These are phyloP conservation scores for Pouteria glomerata DNA, from an alignment of 148 eudicot genomes.

Conservation along the genomic window DNA sequence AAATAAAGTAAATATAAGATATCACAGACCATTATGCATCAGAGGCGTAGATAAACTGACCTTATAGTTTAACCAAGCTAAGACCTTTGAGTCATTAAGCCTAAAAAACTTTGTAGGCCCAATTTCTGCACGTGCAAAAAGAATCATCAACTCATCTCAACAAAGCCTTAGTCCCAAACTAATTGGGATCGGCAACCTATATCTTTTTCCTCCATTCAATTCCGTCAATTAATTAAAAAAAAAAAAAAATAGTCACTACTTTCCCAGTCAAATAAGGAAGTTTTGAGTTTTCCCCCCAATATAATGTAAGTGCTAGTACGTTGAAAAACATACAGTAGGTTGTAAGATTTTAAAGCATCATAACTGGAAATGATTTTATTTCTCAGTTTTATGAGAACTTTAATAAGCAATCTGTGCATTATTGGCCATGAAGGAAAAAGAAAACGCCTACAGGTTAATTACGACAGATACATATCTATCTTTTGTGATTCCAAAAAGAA, in stretches of 20 bases:
- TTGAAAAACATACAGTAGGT: not conserved
- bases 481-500: not conserved
- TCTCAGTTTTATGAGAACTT: not conserved
- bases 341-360: not conserved
- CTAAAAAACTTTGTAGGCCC: conserved; percentile 84
- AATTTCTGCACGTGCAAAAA: conserved; percentile 50
- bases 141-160: not conserved
- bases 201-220: no score
- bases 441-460: not conserved
- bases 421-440: not conserved
- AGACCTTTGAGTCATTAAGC: conserved; percentile 86
- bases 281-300: not conserved
- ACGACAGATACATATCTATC: not conserved
- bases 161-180: no score
- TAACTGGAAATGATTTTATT: not conserved
- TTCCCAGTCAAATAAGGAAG: not conserved
- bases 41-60: conserved; percentile 26
- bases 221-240: no score
- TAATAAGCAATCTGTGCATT: not conserved
- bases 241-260: not conserved
- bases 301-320: not conserved
- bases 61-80: conserved; percentile 78
- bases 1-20: not conserved
- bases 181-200: no score
- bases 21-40: not conserved